Base-by-base conservation (phyloP, 192 early-diverging fungal genomes). In the Chytriomyces confervae region DNA sequence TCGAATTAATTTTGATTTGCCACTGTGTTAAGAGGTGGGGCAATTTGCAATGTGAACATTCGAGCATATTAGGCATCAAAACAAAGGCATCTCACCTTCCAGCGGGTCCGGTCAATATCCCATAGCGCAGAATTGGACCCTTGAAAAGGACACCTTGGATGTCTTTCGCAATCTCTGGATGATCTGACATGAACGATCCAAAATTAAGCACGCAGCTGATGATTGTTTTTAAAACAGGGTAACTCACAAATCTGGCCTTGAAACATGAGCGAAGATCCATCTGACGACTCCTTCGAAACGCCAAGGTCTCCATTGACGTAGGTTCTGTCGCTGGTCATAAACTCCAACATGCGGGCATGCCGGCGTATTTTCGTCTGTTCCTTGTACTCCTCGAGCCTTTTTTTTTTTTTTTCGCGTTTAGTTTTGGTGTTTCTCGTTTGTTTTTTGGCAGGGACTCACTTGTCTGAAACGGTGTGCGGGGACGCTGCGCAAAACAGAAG, bases 61-160 rank as follows among this genome's bases (percentile, higher is more conserved):
- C 36, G 24, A 36, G 36, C 36, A 1, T 2, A 57, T 20, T 4
- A 2, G 20, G 53, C 20, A 57, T 20, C 53, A 3, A 36, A 36
- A 77, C 36, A 27, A 63, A 10, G 7, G 77, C 70, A 0, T 69
- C 61, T 62, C 77, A 50, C 18, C 50, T 61, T 18, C 77, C 77
- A 27, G 77, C 44, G 43, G 77, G 77, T 18, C 77, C 77, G 1
- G 69, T 72, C 8, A 78, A n/a, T 16, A 78, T 70, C 7, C 68
- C 66, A 47, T 72, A 78, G 4, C 77, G 77, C 13, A 61, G n/a
- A 44, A 78, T 61, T n/a, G 77, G 77, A 9, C 27, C 18, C 29
- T 78, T 53, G 36, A 78, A 64, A 16, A 78, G 61, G 9, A 61
- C 46, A 27, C 20, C 36, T 16, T 61, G 47, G 18, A 47, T 43